A percentile compares a stretch with the other conserved stretches of the same genome.
Evolutionary conservation across 805 yeast genomes (phyloP).

Genomic region (Lachancea quebecensis): DNA sequence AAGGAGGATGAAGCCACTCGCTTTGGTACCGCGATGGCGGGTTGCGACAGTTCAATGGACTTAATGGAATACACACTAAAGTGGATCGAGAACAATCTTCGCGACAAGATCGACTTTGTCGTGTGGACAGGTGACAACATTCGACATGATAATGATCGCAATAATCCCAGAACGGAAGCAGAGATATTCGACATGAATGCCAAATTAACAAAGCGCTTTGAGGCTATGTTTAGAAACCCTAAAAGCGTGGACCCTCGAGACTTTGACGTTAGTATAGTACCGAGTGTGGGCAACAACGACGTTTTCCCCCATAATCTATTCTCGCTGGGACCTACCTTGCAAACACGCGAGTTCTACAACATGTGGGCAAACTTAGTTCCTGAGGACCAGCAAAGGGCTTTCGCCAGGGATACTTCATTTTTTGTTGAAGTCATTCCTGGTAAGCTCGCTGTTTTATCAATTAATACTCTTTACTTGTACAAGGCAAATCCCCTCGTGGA

Average conservation of each 20-base stretch:
- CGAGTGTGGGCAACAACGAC: conserved; percentile 79
- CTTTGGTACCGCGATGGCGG: conserved; percentile 68
- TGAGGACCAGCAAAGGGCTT: conserved; percentile 65
- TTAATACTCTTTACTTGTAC: conserved; percentile 70
- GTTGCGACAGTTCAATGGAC: conserved; percentile 69
- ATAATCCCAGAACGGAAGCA: conserved; percentile 62
- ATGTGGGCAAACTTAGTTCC: conserved; percentile 75
- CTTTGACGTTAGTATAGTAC: conserved; percentile 47
- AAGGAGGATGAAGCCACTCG: conserved; percentile 47
- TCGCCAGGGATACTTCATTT: conserved; percentile 68
- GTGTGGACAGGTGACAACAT: conserved; percentile 91
- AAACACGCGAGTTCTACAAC: conserved; percentile 66
- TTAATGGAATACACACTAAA: conserved; percentile 55
- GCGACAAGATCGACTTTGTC: conserved; percentile 75
- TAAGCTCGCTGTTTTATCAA: conserved; percentile 67
- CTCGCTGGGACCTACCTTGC: conserved; percentile 83
- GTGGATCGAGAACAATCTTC: conserved; percentile 60
- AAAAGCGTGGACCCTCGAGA: conserved; percentile 39
- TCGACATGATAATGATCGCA: conserved; percentile 76
- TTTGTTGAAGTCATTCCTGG: conserved; percentile 75
- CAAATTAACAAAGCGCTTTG: conserved; percentile 46
- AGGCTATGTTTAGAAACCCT: conserved; percentile 44
- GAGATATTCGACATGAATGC: conserved; percentile 67
- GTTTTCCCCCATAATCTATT: conserved; percentile 84
- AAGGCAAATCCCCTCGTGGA: conserved; percentile 78